A percentile compares a stretch with the other conserved stretches of the same genome.
Conservation (phyloP, 176 grass and related monocot genomes). For the Phoenix roebelenii region DNA sequence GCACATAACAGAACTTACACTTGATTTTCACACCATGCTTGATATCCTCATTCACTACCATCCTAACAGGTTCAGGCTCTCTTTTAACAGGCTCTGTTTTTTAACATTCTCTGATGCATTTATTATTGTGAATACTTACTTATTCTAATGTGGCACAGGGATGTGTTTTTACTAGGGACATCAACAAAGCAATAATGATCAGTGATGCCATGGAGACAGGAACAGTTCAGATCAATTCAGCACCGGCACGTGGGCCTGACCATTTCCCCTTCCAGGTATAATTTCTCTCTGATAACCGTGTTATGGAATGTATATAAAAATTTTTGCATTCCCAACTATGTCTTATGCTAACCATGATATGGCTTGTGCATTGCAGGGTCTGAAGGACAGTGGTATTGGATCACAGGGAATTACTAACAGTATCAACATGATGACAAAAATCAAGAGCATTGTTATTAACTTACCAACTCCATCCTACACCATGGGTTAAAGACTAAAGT, state of each 20-base stretch:
- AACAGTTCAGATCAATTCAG: conserved; percentile 95
- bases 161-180: conserved; percentile 79
- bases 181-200: conserved; percentile 90
- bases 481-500: conserved; percentile 53
- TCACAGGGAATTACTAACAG: conserved; percentile 97
- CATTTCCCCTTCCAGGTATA: conserved; percentile 96
- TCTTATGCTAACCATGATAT: too few relatives aligned
- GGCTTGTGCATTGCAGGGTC: conserved; percentile 41
- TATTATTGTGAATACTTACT: too few relatives aligned
- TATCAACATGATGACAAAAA: conserved; percentile 98
- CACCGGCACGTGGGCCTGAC: conserved; percentile 81
- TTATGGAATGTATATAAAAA: background rate
- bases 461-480: conserved; percentile 80
- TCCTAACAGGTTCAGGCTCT: too few relatives aligned
- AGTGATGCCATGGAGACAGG: conserved; percentile 84
- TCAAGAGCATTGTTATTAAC: conserved; percentile 97
- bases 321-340: too few relatives aligned
- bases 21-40: too few relatives aligned
- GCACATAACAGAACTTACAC: too few relatives aligned
- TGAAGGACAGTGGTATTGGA: conserved; percentile 94
- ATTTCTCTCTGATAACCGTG: background rate
- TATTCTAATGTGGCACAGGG: conserved; percentile 32
- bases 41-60: too few relatives aligned
- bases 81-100: too few relatives aligned
- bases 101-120: too few relatives aligned